Evolutionary conservation across 805 yeast species (phyloP).

Genomic region (Saccharomycopsis lassenensis): DNA sequence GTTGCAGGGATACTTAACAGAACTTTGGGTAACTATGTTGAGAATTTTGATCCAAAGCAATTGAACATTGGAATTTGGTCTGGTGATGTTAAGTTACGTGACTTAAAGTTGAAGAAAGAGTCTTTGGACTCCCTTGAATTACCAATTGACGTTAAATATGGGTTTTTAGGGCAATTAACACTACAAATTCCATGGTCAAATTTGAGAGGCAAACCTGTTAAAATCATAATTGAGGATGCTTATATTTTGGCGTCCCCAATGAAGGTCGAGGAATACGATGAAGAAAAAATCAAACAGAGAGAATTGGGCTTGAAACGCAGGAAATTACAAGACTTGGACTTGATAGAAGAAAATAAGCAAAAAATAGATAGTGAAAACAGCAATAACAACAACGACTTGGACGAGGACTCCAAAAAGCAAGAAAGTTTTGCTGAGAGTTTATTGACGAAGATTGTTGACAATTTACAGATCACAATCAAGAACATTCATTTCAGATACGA

Average conservation of each 20-base stretch:
- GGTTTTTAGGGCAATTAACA: conserved; percentile 81
- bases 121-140: conserved; percentile 77
- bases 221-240: conserved; percentile 76
- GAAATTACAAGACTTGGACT: conserved; percentile 53
- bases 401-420: conserved; percentile 32
- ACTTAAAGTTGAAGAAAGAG: conserved; percentile 73
- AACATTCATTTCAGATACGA: conserved; percentile 91
- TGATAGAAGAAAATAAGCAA: conserved; percentile 33
- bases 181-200: conserved; percentile 96
- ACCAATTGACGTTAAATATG: conserved; percentile 81
- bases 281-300: conserved; percentile 46
- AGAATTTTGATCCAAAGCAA: conserved; percentile 92
- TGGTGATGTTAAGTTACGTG: conserved; percentile 83
- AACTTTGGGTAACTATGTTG: conserved; percentile 66
- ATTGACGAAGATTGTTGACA: conserved; percentile 84
- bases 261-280: conserved; percentile 46
- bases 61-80: conserved; percentile 94
- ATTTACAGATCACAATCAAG: conserved; percentile 80
- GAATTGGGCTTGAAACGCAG: conserved; percentile 57
- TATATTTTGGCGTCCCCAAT: conserved; percentile 74
- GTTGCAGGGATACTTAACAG: conserved; percentile 54
- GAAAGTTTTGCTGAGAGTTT: conserved; percentile 82
- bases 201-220: conserved; percentile 84
- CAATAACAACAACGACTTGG: conserved; percentile 7
- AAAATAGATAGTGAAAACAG: conserved; percentile 19